phyloP scores from a whole-genome alignment of 768 basidiomycete genomes.

The Phlebiopsis flavidoalba region DNA sequence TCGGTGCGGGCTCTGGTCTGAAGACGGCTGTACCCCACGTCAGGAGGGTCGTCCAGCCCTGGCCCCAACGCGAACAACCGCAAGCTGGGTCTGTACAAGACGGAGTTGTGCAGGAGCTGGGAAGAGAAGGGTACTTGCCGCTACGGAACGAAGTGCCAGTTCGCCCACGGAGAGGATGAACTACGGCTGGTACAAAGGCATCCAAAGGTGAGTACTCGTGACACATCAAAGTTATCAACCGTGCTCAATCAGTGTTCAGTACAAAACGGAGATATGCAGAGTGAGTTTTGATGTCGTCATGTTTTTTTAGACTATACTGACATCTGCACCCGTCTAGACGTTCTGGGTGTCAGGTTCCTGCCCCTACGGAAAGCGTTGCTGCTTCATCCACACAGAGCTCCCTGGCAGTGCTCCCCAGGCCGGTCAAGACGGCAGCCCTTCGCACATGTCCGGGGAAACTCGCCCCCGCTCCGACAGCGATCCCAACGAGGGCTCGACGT shows the following conservation, averaged over 20 bases:
- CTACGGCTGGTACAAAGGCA: slow-evolving; percentile 79
- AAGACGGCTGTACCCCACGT: slow-evolving; percentile 8
- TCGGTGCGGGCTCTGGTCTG: background rate
- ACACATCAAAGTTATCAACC: background rate
- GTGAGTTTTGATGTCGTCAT: slow-evolving; percentile 38
- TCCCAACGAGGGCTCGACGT: slow-evolving; percentile 63
- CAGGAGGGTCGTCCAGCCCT: slow-evolving; percentile 26
- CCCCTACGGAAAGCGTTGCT: slow-evolving; percentile 88
- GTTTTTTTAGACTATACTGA: background rate
- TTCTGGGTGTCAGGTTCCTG: slow-evolving; percentile 95
- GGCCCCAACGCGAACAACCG: slow-evolving; percentile 91
- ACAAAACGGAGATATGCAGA: slow-evolving; percentile 93
- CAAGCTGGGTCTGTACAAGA: slow-evolving; percentile 88
- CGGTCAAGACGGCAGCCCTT: slow-evolving; percentile 44
- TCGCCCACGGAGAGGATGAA: slow-evolving; percentile 90
- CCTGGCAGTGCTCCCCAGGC: slow-evolving; percentile 52
- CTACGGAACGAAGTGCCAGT: slow-evolving; percentile 87
- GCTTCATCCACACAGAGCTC: slow-evolving; percentile 89
- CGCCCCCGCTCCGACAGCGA: slow-evolving; percentile 79
- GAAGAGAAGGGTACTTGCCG: slow-evolving; percentile 86
- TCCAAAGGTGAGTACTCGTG: slow-evolving; percentile 61
- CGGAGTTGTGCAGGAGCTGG: slow-evolving; percentile 86
- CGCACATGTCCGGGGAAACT: slow-evolving; percentile 44
- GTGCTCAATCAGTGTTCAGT: slow-evolving; percentile 31
- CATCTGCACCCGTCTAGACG: slow-evolving; percentile 41